Evolutionary conservation across 2,329 filamentous ascomycete genomes (phyloP), one percentile per base, ranked within the genome.

Genomic region (Pyrenochaeta sp.): DNA sequence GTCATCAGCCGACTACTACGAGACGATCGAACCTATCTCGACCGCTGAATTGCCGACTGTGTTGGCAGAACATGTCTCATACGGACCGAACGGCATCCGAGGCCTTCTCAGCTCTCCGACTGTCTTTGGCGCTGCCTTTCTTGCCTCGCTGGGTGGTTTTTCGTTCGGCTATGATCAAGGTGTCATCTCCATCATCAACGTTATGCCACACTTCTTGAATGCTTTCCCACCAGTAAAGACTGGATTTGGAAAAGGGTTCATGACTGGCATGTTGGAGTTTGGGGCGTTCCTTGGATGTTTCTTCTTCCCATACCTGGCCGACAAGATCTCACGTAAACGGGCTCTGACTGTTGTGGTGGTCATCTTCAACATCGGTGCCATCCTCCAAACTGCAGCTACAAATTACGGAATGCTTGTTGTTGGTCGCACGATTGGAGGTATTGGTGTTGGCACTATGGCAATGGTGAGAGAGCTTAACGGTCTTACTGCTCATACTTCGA

Each of bases 261-360:
- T 30, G 28, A 30, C 44, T 56, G 46, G 25, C 4, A 42, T 58
- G 37, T 30, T 84, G 50, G 80, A 83, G 54, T 59, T 83, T 37
- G 81, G 80, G 82, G 55, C 59, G 82, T 44, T 81, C 39, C 30
- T 69, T 22, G 66, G 65, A 49, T 61, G 63, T 6, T 49, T 69
- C 50, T 61, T 64, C 39, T 56, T 64, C 40, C 61, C 59, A 3
- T 83, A 78, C 77, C 74, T 84, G 24, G 81, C 81, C 1, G 82
- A 84, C 58, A 79, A 76, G 60, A 79, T 82, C 49, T 83, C 81
- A 1, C 74, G 83, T 22, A 80, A 82, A 42, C 82, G 81, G 56
- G 79, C 79, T 3, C 81, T 30, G 28, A 30, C 28, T 30, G 28
- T 9, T 9, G 9, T 30, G 28, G 28, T 30, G 5, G 28, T 84